Evolutionary conservation across 2,329 filamentous ascomycete genomes (phyloP).

Genomic region (Corynespora cassiicola): DNA sequence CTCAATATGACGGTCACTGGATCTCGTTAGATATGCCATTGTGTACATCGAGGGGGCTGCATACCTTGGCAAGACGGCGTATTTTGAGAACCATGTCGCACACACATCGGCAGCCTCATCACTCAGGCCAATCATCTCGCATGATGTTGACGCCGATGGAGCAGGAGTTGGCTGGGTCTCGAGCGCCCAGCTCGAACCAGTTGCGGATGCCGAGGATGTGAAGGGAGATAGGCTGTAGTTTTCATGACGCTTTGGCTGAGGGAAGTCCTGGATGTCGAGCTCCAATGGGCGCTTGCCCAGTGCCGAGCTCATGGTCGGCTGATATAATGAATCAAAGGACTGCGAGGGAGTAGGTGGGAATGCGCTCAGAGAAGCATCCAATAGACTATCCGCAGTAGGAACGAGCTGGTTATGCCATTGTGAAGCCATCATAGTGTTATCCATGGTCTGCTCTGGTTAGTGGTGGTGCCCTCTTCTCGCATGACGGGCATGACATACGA

Average conservation of each 20-base stretch:
- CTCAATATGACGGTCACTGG: slow-evolving; percentile 42
- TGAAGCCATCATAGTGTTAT: slow-evolving; percentile 38
- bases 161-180: slow-evolving; percentile 27
- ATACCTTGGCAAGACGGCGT: slow-evolving; percentile 39
- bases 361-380: slow-evolving; percentile 20
- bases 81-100: slow-evolving; percentile 46
- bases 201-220: slow-evolving; percentile 19
- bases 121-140: slow-evolving; percentile 31
- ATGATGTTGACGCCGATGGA: too few species aligned
- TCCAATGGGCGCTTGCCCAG: slow-evolving; percentile 40
- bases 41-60: not conserved
- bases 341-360: slow-evolving; percentile 34
- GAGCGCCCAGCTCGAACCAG: slow-evolving; percentile 31
- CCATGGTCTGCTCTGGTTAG: slow-evolving; percentile 28
- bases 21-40: not conserved
- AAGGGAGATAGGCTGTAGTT: slow-evolving; percentile 28
- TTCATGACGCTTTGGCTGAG: slow-evolving; percentile 41
- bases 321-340: slow-evolving; percentile 32
- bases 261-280: slow-evolving; percentile 37
- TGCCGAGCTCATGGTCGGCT: slow-evolving; percentile 19
- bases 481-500: slow-evolving; percentile 33
- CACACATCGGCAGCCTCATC: slow-evolving; percentile 47
- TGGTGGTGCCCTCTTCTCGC: too few species aligned
- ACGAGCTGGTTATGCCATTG: slow-evolving; percentile 33
- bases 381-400: slow-evolving; percentile 22